These are phyloP conservation scores for Wickerhamiella australiensis DNA, from an alignment of 805 yeast species.

Conservation along the genomic window DNA sequence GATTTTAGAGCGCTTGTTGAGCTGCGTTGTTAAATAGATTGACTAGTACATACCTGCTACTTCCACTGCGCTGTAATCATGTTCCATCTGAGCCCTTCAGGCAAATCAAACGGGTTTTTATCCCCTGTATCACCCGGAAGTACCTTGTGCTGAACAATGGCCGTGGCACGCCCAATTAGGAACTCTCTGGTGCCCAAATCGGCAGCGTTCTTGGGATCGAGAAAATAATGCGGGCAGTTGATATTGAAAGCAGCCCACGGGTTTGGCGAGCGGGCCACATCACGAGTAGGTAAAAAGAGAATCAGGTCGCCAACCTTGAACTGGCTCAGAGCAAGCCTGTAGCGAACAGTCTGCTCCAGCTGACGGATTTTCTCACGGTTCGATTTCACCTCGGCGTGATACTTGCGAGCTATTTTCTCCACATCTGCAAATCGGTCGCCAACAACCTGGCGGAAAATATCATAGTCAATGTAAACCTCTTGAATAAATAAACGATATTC, in stretches of 20 bases:
- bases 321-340: slow-evolving; percentile 52
- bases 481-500: slow-evolving; percentile 21
- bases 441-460: slow-evolving; percentile 35
- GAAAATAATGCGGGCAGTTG: slow-evolving; percentile 74
- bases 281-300: slow-evolving; percentile 68
- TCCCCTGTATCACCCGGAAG: slow-evolving; percentile 27
- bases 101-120: slow-evolving; percentile 55
- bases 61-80: slow-evolving; percentile 16
- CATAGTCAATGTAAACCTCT: slow-evolving; percentile 31
- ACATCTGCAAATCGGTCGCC: slow-evolving; percentile 76
- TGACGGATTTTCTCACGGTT: slow-evolving; percentile 31
- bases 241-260: slow-evolving; percentile 95
- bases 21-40: neutral
- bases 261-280: slow-evolving; percentile 31
- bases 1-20: no score
- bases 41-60: no score
- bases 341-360: slow-evolving; percentile 28
- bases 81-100: slow-evolving; percentile 37
- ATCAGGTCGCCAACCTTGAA: slow-evolving; percentile 70
- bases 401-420: slow-evolving; percentile 74
- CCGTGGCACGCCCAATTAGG: slow-evolving; percentile 60
- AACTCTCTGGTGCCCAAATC: slow-evolving; percentile 48
- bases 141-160: slow-evolving; percentile 39
- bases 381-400: slow-evolving; percentile 57
- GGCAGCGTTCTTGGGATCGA: slow-evolving; percentile 37